Evolutionary conservation across 2,329 filamentous ascomycete species (phyloP).

Genomic region (Fusarium bulbicola): DNA sequence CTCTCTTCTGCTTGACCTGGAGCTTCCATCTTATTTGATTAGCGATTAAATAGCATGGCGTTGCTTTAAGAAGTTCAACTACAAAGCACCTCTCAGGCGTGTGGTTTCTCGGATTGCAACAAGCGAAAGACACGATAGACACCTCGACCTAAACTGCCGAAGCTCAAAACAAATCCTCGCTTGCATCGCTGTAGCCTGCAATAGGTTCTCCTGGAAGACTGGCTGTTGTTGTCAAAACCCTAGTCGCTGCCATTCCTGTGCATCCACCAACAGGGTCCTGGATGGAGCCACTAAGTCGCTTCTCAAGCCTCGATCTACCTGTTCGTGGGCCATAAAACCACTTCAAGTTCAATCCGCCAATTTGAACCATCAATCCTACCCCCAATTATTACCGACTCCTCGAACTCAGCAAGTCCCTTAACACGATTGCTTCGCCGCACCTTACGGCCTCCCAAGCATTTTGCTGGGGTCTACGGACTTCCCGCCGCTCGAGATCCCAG

Average conservation of each 20-base stretch:
- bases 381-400: conserved; percentile 17
- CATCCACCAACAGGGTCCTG: conserved; percentile 38
- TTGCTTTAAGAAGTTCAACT: background rate
- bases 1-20: conserved; percentile 1
- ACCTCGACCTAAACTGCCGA: background rate
- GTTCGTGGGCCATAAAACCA: conserved; percentile 41
- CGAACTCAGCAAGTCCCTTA: background rate
- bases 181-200: background rate
- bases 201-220: conserved; percentile 19
- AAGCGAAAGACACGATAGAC: background rate
- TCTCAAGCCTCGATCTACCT: conserved; percentile 38
- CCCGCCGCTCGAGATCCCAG: conserved; percentile 41
- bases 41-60: background rate
- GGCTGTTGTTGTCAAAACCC: conserved; percentile 6
- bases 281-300: conserved; percentile 41
- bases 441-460: conserved; percentile 18
- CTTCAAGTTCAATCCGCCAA: conserved; percentile 41
- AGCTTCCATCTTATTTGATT: conserved; percentile 10
- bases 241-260: conserved; percentile 11
- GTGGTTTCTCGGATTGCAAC: background rate
- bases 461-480: conserved; percentile 43
- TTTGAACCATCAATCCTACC: conserved; percentile 32
- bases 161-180: conserved; percentile 12
- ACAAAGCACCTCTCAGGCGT: background rate
- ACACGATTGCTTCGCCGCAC: conserved; percentile 2